These are phyloP conservation scores for Graphium sp. DNA, from an alignment of 2,329 filamentous ascomycete species.

Conservation along the genomic window DNA sequence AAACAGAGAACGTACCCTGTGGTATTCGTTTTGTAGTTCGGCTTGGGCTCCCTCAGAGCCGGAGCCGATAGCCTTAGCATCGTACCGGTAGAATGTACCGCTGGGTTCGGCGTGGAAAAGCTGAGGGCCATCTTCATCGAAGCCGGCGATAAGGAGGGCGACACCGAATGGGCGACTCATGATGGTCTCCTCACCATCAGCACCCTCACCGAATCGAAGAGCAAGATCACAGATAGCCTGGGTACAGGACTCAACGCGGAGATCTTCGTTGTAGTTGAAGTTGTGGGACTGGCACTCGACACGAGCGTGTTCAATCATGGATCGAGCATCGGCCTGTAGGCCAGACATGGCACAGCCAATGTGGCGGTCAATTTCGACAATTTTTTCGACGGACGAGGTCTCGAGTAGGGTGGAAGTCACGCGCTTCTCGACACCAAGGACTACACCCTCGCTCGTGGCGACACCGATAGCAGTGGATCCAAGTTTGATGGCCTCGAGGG, in stretches of 20 bases:
- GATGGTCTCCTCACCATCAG: conserved; percentile 94
- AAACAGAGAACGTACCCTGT: conserved; percentile 42
- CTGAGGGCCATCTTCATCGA: conserved; percentile 91
- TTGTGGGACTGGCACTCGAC: conserved; percentile 94
- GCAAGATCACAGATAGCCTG: conserved; percentile 97
- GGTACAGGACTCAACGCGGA: conserved; percentile 93
- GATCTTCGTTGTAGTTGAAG: conserved; percentile 94
- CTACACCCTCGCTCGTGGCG: conserved; percentile 84
- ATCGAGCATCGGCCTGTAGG: conserved; percentile 90
- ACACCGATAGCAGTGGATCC: conserved; percentile 97
- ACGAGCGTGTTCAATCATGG: conserved; percentile 95
- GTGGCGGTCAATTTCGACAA: conserved; percentile 97
- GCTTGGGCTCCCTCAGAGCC: conserved; percentile 95
- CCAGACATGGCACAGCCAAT: conserved; percentile 99
- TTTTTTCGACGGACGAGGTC: conserved; percentile 97
- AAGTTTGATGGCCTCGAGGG: conserved; percentile 98
- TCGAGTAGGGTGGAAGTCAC: conserved; percentile 95
- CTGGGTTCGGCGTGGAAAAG: conserved; percentile 97
- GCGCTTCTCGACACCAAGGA: conserved; percentile 96
- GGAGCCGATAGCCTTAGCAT: conserved; percentile 95
- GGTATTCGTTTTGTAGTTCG: conserved; percentile 96
- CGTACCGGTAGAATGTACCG: conserved; percentile 97
- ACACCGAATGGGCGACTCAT: conserved; percentile 98
- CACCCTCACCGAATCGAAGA: conserved; percentile 89
- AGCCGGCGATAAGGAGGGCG: conserved; percentile 87